These are phyloP conservation scores for Brassica cretica DNA, from an alignment of 345 rosid species.

Conservation along the genomic window DNA sequence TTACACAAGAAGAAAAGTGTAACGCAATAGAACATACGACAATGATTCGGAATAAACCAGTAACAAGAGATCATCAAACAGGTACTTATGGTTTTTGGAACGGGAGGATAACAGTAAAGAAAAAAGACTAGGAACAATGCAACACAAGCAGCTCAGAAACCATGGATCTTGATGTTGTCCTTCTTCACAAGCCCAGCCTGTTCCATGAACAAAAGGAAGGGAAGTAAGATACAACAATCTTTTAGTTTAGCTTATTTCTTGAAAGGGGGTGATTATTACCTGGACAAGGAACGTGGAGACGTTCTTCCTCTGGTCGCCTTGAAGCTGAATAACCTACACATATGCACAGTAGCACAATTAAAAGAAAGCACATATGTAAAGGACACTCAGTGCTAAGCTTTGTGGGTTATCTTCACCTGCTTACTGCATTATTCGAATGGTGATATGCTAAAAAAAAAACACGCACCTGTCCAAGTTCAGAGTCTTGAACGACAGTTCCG, in stretches of 20 bases:
- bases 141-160: slow-evolving; percentile 55
- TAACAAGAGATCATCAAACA: background rate
- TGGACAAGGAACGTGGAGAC: slow-evolving; percentile 71
- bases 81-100: slow-evolving; percentile 10
- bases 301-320: slow-evolving; percentile 85
- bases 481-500: slow-evolving; percentile 85
- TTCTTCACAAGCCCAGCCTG: slow-evolving; percentile 97
- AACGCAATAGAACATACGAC: background rate
- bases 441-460: background rate
- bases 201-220: background rate
- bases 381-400: background rate
- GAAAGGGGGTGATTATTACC: slow-evolving; percentile 38
- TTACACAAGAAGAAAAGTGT: background rate
- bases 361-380: background rate
- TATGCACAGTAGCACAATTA: background rate
- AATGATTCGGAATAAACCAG: background rate
- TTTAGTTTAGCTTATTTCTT: background rate
- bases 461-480: slow-evolving; percentile 77
- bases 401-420: too few relatives aligned
- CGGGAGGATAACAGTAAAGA: background rate
- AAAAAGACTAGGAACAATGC: background rate
- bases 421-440: background rate
- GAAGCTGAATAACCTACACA: slow-evolving; percentile 74
- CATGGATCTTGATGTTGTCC: slow-evolving; percentile 94
- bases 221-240: background rate